phyloP scores from a whole-genome alignment of 805 yeast species.

The Barnettozyma pratensis region DNA sequence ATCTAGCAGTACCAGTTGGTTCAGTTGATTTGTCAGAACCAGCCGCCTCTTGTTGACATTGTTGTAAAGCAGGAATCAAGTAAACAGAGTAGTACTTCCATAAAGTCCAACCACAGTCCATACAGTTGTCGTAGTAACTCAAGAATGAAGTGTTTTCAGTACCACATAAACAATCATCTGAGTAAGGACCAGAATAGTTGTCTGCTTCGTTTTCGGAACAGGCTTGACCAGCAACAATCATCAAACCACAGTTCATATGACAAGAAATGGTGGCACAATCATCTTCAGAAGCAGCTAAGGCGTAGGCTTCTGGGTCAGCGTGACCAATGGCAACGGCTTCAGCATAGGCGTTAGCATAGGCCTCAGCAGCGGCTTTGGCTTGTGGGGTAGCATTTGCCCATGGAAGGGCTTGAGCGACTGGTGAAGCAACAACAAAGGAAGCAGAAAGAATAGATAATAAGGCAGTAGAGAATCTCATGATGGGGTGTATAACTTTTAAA shows the following conservation, averaged over 20 bases:
- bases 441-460: conserved; percentile 1
- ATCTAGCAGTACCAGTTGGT: conserved; percentile 9
- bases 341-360: conserved; percentile 10
- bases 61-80: conserved; percentile 23
- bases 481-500: neutral
- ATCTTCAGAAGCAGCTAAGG: conserved; percentile 20
- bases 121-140: conserved; percentile 23
- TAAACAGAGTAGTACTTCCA: conserved; percentile 27
- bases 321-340: conserved; percentile 13
- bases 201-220: conserved; percentile 17
- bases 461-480: conserved; percentile 1
- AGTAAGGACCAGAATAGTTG: conserved; percentile 16
- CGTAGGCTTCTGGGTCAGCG: conserved; percentile 21
- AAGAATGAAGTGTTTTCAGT: conserved; percentile 19
- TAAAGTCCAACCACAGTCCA: conserved; percentile 32
- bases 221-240: conserved; percentile 25
- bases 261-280: conserved; percentile 25
- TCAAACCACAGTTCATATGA: conserved; percentile 28
- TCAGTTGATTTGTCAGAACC: conserved; percentile 22
- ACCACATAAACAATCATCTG: conserved; percentile 28
- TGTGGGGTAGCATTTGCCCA: neutral
- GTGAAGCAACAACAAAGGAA: neutral
- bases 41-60: conserved; percentile 8
- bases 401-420: neutral
- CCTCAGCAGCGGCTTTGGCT: neutral